These are phyloP conservation scores for Diaporthe helianthi DNA, from an alignment of 2,329 filamentous ascomycete species.

Conservation along the genomic window DNA sequence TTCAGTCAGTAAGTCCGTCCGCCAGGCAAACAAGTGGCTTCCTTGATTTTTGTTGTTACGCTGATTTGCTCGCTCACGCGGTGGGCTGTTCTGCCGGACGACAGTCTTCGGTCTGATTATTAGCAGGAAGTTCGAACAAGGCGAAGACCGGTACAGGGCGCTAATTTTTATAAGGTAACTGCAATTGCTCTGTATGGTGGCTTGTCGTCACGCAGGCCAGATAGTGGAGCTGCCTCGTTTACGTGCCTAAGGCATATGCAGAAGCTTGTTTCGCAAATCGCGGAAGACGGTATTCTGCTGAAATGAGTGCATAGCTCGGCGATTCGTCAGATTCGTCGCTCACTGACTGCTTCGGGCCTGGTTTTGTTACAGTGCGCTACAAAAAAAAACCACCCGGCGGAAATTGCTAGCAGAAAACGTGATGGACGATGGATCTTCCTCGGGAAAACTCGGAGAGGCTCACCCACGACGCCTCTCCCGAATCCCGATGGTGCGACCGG, in stretches of 20 bases:
- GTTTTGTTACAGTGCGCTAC: neutral
- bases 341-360: neutral
- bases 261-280: constrained; percentile 25
- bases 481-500: neutral
- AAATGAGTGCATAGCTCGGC: neutral
- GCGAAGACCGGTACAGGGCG: neutral
- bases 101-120: constrained; percentile 15
- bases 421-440: neutral
- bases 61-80: constrained; percentile 26
- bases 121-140: constrained; percentile 6
- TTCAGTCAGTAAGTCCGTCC: neutral
- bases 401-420: neutral
- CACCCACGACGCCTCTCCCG: neutral
- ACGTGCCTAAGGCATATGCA: too few species aligned
- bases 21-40: neutral
- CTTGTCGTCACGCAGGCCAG: neutral
- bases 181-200: constrained; percentile 31
- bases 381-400: neutral
- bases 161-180: constrained; percentile 32
- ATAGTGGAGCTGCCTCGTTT: constrained; percentile 29
- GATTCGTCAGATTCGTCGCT: too few species aligned
- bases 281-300: constrained; percentile 13
- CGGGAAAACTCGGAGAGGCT: constrained; percentile 20
- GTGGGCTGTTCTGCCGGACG: constrained; percentile 8
- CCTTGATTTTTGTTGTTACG: constrained; percentile 22